Evolutionary conservation across 306 rosid species (phyloP), one percentile per base, ranked within the genome.

Genomic region (Canavalia ensiformis): DNA sequence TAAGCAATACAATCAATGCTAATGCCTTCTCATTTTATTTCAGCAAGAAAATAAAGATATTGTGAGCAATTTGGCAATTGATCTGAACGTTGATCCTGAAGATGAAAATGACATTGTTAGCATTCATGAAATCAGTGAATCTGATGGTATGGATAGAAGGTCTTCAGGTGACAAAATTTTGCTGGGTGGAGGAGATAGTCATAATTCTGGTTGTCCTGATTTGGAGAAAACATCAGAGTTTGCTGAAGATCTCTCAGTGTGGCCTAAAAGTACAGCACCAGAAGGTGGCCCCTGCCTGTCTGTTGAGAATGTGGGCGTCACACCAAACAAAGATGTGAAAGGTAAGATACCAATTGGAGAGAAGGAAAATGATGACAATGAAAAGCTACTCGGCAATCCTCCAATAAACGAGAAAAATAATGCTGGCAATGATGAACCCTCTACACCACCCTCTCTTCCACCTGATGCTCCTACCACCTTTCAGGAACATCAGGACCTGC

Each of bases 1-100:
- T n/a, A 52, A 13, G 75, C 29, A 44, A 2, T 33, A 51, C 57
- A 7, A 33, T 56, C 4, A 45, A 29, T 6, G 12, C 76, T 57
- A 68, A 78, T 58, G 29, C 31, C 35, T 67, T 54, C 11, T 79
- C 58, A 56, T 62, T 69, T 39, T 47, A 49, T 71, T 71, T 55
- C 65, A 71, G 78, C 25, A 3, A 60, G 44, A 80, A 59, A 49
- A 50, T 37, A 28, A 46, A 71, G 66, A 37, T 28, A 1, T 13
- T 71, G 62, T 5, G 77, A 79, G 64, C 37, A 47, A 50, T 28
- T 2, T 2, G 33, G 30, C 72, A 47, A 58, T 46, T n/a, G 72
- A 79, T 79, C 54, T 70, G 9, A 59, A 11, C 69, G 72, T 11
- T 50, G 25, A 7, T 56, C 68, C 35, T 7, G 46, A 8, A 13